Base-by-base conservation (phyloP, 495 filamentous ascomycete species). In the Astrothelium macrocarpum region DNA sequence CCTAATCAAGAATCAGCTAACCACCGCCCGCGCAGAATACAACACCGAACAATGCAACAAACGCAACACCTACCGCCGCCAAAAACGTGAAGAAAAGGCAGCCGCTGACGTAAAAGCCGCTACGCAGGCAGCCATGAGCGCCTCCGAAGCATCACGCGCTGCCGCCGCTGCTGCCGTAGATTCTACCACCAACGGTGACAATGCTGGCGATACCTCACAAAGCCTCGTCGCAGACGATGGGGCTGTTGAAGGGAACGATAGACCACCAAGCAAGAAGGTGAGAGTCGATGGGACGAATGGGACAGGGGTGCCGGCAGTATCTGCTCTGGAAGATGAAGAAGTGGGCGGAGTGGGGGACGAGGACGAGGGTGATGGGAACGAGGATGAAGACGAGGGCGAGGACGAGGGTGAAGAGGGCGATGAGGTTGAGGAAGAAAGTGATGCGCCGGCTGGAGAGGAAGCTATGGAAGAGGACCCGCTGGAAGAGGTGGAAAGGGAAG, bases 41-140 rank as follows among this genome's bases (percentile, higher is more conserved):
- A 85, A 78, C 31, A 82, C 85, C 62, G 78, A 84, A 61, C 84
- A 85, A 68, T 80, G 81, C 31, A 84, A 85, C 61, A 89, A 88
- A 76, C 77, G 85, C 67, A 84, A 82, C 72, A 77, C 75, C 4
- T 81, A 81, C 66, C 68, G 79, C 26, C 75, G 77, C 45, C 85
- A 85, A 71, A 79, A 80, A 11, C 82, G 75, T 64, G 76, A 74
- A 46, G 80, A 79, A 64, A 76, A 73, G 66, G 71, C 70, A 20
- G 72, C 69, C 0, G 68, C 62, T 28, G 59, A 46, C 18, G 65
- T 67, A 29, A 43, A 46, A 53, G 65, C 65, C n/a, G 74, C 66
- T 29, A 72, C 77, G 23, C 68, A 72, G 2, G 71, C 65, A n/a
- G 71, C 42, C 20, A 49, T 36, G 25, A 53, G 45, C 14, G 59